These are phyloP conservation scores for Pseudonitzschia multiseries DNA, from an alignment of 108 stramenopile genomes.

Conservation along the genomic window DNA sequence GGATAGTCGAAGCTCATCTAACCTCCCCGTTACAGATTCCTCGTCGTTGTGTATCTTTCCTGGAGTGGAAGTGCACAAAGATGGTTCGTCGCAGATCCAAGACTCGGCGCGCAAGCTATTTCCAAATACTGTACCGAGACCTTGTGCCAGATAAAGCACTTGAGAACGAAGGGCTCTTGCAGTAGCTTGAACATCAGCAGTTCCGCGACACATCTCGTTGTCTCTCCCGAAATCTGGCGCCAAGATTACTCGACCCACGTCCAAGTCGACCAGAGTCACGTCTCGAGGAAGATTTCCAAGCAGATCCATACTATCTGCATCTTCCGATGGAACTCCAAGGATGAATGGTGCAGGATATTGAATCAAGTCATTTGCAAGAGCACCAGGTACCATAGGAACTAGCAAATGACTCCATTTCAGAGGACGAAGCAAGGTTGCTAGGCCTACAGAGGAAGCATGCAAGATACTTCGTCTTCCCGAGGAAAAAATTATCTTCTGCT, in stretches of 20 bases:
- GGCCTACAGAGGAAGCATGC: conserved; percentile 54
- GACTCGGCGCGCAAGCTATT: conserved; percentile 46
- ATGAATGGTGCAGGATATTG: conserved; percentile 90
- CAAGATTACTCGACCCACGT: conserved; percentile 85
- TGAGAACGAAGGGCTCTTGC: conserved; percentile 65
- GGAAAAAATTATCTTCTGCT: conserved; percentile 84
- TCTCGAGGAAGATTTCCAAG: conserved; percentile 71
- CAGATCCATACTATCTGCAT: conserved; percentile 53
- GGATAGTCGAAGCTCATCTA: conserved; percentile 28
- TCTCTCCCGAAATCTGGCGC: conserved; percentile 61
- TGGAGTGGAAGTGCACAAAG: neutral
- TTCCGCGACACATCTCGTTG: conserved; percentile 43
- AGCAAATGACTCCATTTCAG: conserved; percentile 80
- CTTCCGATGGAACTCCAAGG: conserved; percentile 73
- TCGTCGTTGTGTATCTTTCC: conserved; percentile 3
- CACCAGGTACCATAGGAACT: conserved; percentile 73
- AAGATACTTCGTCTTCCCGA: conserved; percentile 74
- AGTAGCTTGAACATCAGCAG: conserved; percentile 32
- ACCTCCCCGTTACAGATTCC: neutral
- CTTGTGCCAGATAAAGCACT: conserved; percentile 70
- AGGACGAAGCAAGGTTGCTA: conserved; percentile 58
- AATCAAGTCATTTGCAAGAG: conserved; percentile 75
- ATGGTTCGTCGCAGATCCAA: conserved; percentile 64
- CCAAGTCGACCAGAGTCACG: conserved; percentile 85
- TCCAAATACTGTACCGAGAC: conserved; percentile 66